Base-by-base conservation (phyloP, 2,329 filamentous ascomycete genomes). In the Ophiostoma ulmi region DNA sequence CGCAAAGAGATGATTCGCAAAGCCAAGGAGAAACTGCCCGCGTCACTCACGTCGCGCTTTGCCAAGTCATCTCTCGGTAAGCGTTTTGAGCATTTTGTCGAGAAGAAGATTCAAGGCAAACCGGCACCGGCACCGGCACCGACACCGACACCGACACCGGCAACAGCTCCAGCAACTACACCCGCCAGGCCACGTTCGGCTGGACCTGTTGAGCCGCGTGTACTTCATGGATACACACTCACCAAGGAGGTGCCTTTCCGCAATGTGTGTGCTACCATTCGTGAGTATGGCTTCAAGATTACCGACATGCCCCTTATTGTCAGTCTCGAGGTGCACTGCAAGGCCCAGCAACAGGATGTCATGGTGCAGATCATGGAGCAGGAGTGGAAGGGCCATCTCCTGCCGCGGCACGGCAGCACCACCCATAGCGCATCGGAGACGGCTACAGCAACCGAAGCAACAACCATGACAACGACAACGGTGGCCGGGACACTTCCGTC, bases 341-440 rank as follows among this genome's bases (percentile, higher is more conserved):
- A 84, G 73, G 80, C 87, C 0, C 86, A 90, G 71, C 95, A 99
- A 80, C 95, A 99, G 78, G 86, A 91, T 74, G 85, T 90, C 71
- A 97, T 98, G 92, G 93, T 97, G 5, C 85, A 91, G 72, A 97
- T 98, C 76, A 97, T 99, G 88, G 85, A 89, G 73, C 87, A 96
- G 73, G 87, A 88, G 36, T 99, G 93, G 92, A 84, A 84, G n/a
- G 89, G 85, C 0, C 83, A 90, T 72, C 82, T 98, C 10, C 82
- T 97, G 1, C 84, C 90, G 1, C 78, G 81, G 31, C 82, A 80
- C 69, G 86, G 77, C 7, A 77, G 22, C 82, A 87, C 0, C 82
- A 87, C 0, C 79, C 81, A 13, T 78, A 84, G 17, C 75, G 78
- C 52, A 3, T 26, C 65, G 11, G 26, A 26, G 13, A 67, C 38